Conservation (phyloP, 1,284 basidiomycete genomes). For the Pseudozyma sp. region DNA sequence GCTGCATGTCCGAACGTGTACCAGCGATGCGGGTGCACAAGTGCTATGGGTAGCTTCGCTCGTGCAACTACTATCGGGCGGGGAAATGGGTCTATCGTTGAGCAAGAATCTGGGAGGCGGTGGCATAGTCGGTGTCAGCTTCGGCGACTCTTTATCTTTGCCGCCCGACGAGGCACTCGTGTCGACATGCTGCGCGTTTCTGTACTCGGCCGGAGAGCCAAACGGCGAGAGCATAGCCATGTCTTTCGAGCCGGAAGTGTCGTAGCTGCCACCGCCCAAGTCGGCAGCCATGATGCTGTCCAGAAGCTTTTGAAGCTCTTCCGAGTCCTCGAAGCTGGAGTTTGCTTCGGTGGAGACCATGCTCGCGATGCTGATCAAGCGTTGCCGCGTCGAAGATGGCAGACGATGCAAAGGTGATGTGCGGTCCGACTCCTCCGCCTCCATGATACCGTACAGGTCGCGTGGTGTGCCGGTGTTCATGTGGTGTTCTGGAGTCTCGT, state of each 20-base stretch:
- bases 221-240: slow-evolving; percentile 41
- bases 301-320: slow-evolving; percentile 43
- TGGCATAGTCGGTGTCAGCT: neutral
- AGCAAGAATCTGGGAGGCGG: slow-evolving; percentile 46
- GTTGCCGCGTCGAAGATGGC: neutral
- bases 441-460: slow-evolving; percentile 30
- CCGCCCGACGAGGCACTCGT: slow-evolving; percentile 1
- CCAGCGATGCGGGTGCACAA: neutral
- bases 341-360: slow-evolving; percentile 44
- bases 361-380: slow-evolving; percentile 28
- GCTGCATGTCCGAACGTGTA: neutral
- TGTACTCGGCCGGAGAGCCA: slow-evolving; percentile 23
- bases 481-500: slow-evolving; percentile 4
- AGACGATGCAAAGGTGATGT: neutral
- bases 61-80: slow-evolving; percentile 31
- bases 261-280: slow-evolving; percentile 15
- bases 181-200: slow-evolving; percentile 4
- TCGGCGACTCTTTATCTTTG: slow-evolving; percentile 2
- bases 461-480: slow-evolving; percentile 2
- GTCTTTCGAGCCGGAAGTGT: slow-evolving; percentile 15
- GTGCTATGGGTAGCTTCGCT: slow-evolving; percentile 14
- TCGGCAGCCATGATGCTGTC: slow-evolving; percentile 49
- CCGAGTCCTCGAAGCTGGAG: slow-evolving; percentile 45
- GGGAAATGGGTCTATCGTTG: slow-evolving; percentile 47
- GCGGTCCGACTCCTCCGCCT: slow-evolving; percentile 11